Conservation (phyloP, 2,329 filamentous ascomycete species). For the Colletotrichum destructivum region DNA sequence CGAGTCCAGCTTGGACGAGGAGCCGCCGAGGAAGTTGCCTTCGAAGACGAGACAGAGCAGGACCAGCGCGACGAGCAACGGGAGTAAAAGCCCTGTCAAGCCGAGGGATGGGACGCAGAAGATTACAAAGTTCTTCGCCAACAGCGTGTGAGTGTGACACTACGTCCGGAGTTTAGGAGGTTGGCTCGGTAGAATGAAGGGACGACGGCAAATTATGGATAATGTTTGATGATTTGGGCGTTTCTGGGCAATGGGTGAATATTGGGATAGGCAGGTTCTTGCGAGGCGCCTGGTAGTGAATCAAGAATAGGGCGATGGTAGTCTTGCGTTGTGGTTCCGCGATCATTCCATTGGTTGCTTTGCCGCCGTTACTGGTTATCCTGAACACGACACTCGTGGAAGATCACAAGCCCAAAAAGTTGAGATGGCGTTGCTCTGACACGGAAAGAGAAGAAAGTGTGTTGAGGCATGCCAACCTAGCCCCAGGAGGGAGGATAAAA, state of each 20-base stretch:
- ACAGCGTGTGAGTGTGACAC: conserved; percentile 54
- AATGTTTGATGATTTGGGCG: neutral
- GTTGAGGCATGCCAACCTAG: too few relatives aligned
- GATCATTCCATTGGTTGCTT: neutral
- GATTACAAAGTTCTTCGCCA: conserved; percentile 64
- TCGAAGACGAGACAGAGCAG: conserved; percentile 46
- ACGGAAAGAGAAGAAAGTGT: neutral
- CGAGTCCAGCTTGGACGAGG: conserved; percentile 38
- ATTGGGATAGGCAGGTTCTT: neutral
- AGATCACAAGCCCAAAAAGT: neutral
- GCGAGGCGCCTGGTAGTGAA: neutral
- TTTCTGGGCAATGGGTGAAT: neutral
- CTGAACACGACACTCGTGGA: neutral
- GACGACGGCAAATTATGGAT: neutral
- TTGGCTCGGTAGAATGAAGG: neutral
- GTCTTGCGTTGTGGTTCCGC: neutral
- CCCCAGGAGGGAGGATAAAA: neutral
- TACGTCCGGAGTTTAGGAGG: neutral
- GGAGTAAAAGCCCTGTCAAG: conserved; percentile 53
- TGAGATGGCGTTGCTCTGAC: neutral
- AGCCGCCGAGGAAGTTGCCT: conserved; percentile 47
- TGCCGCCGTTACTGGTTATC: neutral
- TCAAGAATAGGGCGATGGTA: neutral
- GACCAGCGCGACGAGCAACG: conserved; percentile 61
- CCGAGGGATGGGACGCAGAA: conserved; percentile 57